A percentile compares a stretch with the other conserved stretches of the same genome.
phyloP scores from a whole-genome alignment of 106 monocot genomes.

The Dioscorea dumetorum region DNA sequence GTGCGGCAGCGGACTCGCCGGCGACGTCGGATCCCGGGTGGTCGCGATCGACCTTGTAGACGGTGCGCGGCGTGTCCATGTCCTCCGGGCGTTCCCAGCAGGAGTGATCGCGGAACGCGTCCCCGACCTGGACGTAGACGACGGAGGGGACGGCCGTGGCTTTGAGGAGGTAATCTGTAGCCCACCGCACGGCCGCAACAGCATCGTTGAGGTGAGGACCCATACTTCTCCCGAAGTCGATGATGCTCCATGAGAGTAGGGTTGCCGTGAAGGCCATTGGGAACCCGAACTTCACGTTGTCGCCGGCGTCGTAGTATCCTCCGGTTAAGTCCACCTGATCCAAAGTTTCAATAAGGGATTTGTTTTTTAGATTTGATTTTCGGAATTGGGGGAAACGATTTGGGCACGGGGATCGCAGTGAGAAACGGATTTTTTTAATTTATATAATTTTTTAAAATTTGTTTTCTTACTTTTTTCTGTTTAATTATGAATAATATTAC shows the following conservation, averaged over 20 bases:
- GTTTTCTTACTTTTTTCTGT: no score
- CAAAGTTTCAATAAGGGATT: no score
- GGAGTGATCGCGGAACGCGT: constrained; percentile 72
- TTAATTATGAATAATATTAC: no score
- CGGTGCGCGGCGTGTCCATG: constrained; percentile 86
- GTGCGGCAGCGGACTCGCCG: constrained; percentile 85
- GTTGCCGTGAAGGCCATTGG: constrained; percentile 98
- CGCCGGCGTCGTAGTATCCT: constrained; percentile 96
- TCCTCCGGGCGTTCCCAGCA: constrained; percentile 99
- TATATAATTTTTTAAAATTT: no score
- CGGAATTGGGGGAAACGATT: no score
- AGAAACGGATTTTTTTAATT: no score
- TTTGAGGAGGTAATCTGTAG: constrained; percentile 90
- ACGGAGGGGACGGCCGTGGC: constrained; percentile 46
- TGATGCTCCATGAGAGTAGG: constrained; percentile 76
- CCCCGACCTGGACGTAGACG: constrained; percentile 88
- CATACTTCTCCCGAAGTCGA: constrained; percentile 71
- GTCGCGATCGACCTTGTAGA: constrained; percentile 61
- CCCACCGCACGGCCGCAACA: constrained; percentile 50
- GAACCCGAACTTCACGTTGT: constrained; percentile 99
- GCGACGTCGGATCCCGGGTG: constrained; percentile 94
- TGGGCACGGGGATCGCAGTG: no score
- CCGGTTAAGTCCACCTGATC: constrained; percentile 78
- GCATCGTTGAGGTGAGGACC: constrained; percentile 50
- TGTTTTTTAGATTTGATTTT: no score